Evolutionary conservation across 495 filamentous ascomycete species (phyloP).

Genomic region (Neurospora sp.): DNA sequence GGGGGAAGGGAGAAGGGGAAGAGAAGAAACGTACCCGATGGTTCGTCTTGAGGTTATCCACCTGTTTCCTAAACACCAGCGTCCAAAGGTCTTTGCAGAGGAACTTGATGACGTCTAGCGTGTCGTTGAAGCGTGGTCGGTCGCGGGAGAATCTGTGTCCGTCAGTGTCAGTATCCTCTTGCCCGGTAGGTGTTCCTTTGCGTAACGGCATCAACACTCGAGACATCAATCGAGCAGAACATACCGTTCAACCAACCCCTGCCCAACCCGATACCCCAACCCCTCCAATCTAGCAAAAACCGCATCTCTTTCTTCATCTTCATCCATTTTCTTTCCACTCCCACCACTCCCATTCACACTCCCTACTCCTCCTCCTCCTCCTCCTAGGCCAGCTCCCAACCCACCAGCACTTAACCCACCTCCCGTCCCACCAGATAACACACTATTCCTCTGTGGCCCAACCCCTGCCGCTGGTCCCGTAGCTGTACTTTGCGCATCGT

Average conservation of each 20-base stretch:
- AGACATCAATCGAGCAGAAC: constrained; percentile 9
- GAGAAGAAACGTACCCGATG: constrained; percentile 54
- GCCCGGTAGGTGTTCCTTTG: neutral
- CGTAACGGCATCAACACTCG: neutral
- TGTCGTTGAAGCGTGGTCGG: constrained; percentile 75
- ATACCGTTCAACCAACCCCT: constrained; percentile 87
- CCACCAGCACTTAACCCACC: neutral
- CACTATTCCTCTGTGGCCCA: neutral
- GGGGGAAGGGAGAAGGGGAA: neutral
- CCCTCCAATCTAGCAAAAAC: constrained; percentile 77
- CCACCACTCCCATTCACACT: constrained; percentile 1
- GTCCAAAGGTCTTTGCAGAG: constrained; percentile 97
- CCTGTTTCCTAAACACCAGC: constrained; percentile 87
- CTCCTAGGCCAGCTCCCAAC: neutral
- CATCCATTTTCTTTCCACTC: constrained; percentile 32
- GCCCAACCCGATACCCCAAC: constrained; percentile 83
- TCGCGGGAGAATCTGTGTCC: constrained; percentile 69
- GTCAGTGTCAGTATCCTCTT: neutral
- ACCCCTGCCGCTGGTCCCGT: neutral
- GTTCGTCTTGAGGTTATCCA: constrained; percentile 98
- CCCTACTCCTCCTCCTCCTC: neutral
- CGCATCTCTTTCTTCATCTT: constrained; percentile 72
- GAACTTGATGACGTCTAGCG: constrained; percentile 91
- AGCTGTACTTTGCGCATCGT: neutral
- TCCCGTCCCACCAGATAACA: neutral